Percentiles rank a stretch among this genome's conserved stretches.
phyloP scores from a whole-genome alignment of 257 asterid species.

The Solanum pimpinellifolium region DNA sequence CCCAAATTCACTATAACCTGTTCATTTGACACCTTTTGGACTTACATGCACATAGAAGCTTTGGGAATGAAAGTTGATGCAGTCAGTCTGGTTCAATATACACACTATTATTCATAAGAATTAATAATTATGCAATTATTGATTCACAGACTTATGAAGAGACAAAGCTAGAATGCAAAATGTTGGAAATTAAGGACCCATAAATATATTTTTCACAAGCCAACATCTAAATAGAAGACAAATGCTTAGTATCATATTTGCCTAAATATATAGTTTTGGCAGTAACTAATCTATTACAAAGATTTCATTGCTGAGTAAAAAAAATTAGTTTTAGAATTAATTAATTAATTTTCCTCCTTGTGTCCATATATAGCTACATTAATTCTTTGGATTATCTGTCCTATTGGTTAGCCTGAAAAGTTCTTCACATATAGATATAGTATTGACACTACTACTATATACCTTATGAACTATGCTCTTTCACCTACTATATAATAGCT shows the following conservation, averaged over 20 bases:
- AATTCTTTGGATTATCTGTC: constrained; percentile 3
- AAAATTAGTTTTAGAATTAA: no score
- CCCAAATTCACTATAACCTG: background rate
- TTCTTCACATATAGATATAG: background rate
- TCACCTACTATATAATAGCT: background rate
- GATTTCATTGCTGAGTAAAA: no score
- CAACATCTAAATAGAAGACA: constrained; percentile 7
- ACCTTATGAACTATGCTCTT: background rate
- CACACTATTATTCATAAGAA: background rate
- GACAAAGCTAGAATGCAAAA: constrained; percentile 1
- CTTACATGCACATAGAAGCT: background rate
- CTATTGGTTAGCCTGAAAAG: background rate
- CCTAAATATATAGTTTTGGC: background rate
- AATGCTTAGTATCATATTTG: background rate
- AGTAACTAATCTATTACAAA: background rate
- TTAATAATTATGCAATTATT: constrained; percentile 10
- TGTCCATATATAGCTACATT: constrained; percentile 3
- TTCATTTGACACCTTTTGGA: background rate
- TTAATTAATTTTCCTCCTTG: background rate
- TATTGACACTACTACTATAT: background rate
- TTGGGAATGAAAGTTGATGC: background rate
- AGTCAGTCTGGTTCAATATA: background rate
- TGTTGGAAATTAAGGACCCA: background rate
- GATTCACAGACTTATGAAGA: constrained; percentile 9
- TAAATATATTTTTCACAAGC: background rate